A percentile compares a stretch with the other conserved stretches of the same genome.
Conservation (phyloP, 495 filamentous ascomycete species). For the Xylaria scruposa region DNA sequence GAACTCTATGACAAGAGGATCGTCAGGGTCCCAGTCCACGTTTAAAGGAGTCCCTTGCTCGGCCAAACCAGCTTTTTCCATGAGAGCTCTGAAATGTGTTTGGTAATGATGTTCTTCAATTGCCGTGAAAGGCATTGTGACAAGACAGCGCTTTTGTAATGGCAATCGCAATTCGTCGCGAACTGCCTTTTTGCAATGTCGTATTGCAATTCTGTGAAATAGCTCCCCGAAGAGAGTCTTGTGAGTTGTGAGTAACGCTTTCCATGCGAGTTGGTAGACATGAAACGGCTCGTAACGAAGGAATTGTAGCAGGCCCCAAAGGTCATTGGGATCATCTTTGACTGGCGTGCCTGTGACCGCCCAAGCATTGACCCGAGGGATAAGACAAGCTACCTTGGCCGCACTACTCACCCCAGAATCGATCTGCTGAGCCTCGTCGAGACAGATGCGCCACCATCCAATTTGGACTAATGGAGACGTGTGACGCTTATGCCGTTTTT, state of each 20-base stretch:
- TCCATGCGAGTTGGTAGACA: constrained; percentile 67
- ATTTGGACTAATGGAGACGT: constrained; percentile 79
- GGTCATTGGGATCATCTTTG: constrained; percentile 74
- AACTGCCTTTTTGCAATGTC: constrained; percentile 84
- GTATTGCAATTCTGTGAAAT: constrained; percentile 72
- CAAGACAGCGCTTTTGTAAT: constrained; percentile 80
- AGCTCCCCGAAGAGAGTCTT: constrained; percentile 67
- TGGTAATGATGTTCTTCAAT: constrained; percentile 89
- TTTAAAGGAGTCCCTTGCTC: constrained; percentile 64
- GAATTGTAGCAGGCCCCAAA: constrained; percentile 78
- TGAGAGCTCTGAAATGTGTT: constrained; percentile 74
- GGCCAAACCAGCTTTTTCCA: constrained; percentile 68
- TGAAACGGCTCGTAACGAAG: constrained; percentile 79
- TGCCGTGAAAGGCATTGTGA: constrained; percentile 85
- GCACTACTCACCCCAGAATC: constrained; percentile 86
- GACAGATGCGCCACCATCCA: constrained; percentile 89
- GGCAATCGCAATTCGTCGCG: constrained; percentile 75
- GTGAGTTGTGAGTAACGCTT: constrained; percentile 63
- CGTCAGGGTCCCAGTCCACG: constrained; percentile 68
- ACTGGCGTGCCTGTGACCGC: constrained; percentile 92
- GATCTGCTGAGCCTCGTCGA: constrained; percentile 97
- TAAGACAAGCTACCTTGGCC: constrained; percentile 76
- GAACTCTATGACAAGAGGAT: constrained; percentile 59
- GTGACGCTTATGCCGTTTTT: constrained; percentile 68
- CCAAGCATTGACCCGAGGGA: constrained; percentile 89